Conservation (phyloP, 148 eudicot species). For the Beta vulgaris region DNA sequence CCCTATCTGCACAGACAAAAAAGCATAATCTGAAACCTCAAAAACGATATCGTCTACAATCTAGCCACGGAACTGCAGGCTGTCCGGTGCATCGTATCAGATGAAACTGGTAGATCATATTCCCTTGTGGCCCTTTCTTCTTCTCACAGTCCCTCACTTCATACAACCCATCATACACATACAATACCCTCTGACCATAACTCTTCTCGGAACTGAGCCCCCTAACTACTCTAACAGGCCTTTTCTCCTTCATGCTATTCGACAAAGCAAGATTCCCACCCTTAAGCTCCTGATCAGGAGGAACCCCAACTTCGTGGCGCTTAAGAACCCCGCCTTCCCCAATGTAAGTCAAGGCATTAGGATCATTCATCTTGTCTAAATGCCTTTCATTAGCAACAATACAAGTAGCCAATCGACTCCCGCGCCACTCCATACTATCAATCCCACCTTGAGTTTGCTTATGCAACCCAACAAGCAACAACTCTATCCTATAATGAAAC, state of each 20-base stretch:
- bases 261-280: constrained; percentile 53
- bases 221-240: constrained; percentile 51
- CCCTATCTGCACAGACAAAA: background rate
- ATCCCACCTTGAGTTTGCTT: constrained; percentile 36
- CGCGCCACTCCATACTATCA: constrained; percentile 32
- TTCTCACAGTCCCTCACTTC: constrained; percentile 26
- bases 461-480: constrained; percentile 53
- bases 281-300: constrained; percentile 50
- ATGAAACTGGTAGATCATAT: constrained; percentile 47
- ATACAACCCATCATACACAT: constrained; percentile 65
- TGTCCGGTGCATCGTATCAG: constrained; percentile 36
- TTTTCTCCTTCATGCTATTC: constrained; percentile 40
- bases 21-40: background rate
- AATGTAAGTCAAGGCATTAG: constrained; percentile 34
- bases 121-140: constrained; percentile 28
- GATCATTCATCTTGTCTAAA: constrained; percentile 31
- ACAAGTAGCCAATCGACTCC: constrained; percentile 37
- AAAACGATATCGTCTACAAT: constrained; percentile 4
- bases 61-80: constrained; percentile 22
- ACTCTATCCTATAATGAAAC: constrained; percentile 44
- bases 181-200: background rate
- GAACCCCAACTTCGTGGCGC: constrained; percentile 11
- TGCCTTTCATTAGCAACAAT: constrained; percentile 52
- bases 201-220: constrained; percentile 11
- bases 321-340: constrained; percentile 54